Conservation (phyloP, 1,139 yeast species). For the Meyerozyma smithsonii region DNA sequence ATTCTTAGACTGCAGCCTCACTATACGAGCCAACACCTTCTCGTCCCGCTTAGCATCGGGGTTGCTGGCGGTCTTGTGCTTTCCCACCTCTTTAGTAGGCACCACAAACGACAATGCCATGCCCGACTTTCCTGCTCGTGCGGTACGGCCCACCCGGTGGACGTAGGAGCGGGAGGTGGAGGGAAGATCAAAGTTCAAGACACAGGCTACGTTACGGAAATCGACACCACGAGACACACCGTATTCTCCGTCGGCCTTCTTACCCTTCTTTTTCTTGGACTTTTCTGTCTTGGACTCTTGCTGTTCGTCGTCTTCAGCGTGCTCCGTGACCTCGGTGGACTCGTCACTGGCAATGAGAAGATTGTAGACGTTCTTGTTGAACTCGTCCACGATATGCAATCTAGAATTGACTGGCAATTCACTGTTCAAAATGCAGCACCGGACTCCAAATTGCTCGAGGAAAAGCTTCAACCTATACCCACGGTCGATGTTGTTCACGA, state of each 20-base stretch:
- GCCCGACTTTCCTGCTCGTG: conserved; percentile 95
- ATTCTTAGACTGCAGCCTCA: conserved; percentile 68
- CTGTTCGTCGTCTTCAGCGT: conserved; percentile 24
- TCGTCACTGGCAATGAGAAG: conserved; percentile 95
- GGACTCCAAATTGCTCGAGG: conserved; percentile 91
- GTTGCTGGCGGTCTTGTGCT: conserved; percentile 77
- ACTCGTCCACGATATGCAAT: conserved; percentile 91
- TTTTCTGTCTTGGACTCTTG: conserved; percentile 15
- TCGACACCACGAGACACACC: conserved; percentile 98
- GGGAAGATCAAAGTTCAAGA: conserved; percentile 91
- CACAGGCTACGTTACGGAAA: conserved; percentile 94
- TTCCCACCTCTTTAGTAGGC: conserved; percentile 78
- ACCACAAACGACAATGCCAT: conserved; percentile 93
- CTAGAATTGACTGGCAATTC: conserved; percentile 93
- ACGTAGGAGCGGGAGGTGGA: conserved; percentile 84
- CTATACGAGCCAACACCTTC: conserved; percentile 70
- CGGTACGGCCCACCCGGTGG: conserved; percentile 96
- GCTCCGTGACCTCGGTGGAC: conserved; percentile 52
- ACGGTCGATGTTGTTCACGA: conserved; percentile 92
- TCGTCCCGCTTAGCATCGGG: conserved; percentile 78
- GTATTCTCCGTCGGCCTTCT: conserved; percentile 63
- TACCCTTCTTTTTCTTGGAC: conserved; percentile 26
- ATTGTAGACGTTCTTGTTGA: conserved; percentile 83
- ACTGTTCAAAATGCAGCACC: conserved; percentile 82
- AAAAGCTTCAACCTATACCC: conserved; percentile 89